Percentiles rank a stretch among this genome's conserved stretches.
Evolutionary conservation across 1,139 yeast genomes (phyloP).

Genomic region (Blastobotrys apis): DNA sequence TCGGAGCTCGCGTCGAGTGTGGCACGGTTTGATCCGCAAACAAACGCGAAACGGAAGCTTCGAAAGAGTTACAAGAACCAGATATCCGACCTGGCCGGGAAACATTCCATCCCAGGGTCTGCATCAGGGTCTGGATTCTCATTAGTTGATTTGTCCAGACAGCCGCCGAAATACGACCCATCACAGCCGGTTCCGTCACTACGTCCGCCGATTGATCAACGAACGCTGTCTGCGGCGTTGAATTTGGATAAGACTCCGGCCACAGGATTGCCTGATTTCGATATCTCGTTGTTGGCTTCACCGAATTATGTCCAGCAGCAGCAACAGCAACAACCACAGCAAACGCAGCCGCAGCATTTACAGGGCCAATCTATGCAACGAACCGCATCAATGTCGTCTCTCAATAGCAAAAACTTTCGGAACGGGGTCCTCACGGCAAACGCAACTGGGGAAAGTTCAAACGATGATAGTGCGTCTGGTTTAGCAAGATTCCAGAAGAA

Average conservation of each 20-base stretch:
- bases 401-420: constrained; percentile 5
- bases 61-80: constrained; percentile 93
- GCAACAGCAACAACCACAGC: constrained; percentile 1
- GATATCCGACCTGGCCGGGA: constrained; percentile 79
- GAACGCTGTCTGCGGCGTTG: constrained; percentile 49
- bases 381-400: not conserved
- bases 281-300: constrained; percentile 39
- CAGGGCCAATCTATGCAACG: constrained; percentile 5
- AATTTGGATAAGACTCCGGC: constrained; percentile 64
- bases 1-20: constrained; percentile 68
- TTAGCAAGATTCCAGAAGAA: not conserved
- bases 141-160: constrained; percentile 30
- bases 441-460: constrained; percentile 8
- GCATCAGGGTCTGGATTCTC: constrained; percentile 32
- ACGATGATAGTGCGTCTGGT: constrained; percentile 9
- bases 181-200: constrained; percentile 24
- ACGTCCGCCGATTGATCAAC: constrained; percentile 43
- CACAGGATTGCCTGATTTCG: constrained; percentile 77
- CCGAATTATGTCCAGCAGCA: constrained; percentile 2
- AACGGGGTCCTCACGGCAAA: constrained; percentile 3
- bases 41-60: constrained; percentile 84
- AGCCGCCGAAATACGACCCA: constrained; percentile 26
- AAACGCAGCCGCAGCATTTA: constrained; percentile 5
- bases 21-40: constrained; percentile 84
- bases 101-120: constrained; percentile 51